phyloP scores from a whole-genome alignment of 2,329 filamentous ascomycete genomes.

The Botrytis medusae region DNA sequence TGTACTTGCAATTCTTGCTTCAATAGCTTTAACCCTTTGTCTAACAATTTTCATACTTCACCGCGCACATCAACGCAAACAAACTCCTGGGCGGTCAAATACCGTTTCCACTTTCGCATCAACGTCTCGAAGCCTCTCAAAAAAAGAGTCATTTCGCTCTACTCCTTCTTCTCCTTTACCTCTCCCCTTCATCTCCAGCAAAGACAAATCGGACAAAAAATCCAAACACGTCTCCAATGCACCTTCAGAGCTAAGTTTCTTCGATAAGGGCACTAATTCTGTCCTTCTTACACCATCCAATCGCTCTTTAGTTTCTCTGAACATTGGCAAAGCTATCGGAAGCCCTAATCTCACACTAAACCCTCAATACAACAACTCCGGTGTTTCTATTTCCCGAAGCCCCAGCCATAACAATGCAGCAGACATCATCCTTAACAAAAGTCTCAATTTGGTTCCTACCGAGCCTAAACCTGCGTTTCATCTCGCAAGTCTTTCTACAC shows the following conservation, averaged over 20 bases:
- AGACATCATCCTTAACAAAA: neutral
- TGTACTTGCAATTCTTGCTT: conserved; percentile 14
- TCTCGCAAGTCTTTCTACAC: conserved; percentile 16
- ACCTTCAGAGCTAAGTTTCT: conserved; percentile 15
- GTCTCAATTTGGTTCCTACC: neutral
- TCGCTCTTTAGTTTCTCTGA: conserved; percentile 5
- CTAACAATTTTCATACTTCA: conserved; percentile 11
- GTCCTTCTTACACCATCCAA: conserved; percentile 14
- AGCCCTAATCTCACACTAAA: conserved; percentile 4
- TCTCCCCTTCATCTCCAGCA: neutral
- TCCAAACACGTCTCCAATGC: conserved; percentile 10
- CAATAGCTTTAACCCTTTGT: conserved; percentile 17
- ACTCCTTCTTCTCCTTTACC: conserved; percentile 2
- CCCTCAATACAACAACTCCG: neutral
- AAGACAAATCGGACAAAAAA: conserved; percentile 10
- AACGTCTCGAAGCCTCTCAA: conserved; percentile 10
- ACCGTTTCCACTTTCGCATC: conserved; percentile 7
- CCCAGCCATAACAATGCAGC: neutral
- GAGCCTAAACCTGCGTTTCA: conserved; percentile 17
- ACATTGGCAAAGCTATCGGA: conserved; percentile 16
- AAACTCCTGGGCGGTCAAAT: neutral
- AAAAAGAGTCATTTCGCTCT: neutral
- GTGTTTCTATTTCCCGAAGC: neutral
- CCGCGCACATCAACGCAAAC: neutral
- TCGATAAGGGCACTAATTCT: conserved; percentile 19